Conservation (phyloP, 1,139 yeast species). For the Trichomonascaceae sp. region DNA sequence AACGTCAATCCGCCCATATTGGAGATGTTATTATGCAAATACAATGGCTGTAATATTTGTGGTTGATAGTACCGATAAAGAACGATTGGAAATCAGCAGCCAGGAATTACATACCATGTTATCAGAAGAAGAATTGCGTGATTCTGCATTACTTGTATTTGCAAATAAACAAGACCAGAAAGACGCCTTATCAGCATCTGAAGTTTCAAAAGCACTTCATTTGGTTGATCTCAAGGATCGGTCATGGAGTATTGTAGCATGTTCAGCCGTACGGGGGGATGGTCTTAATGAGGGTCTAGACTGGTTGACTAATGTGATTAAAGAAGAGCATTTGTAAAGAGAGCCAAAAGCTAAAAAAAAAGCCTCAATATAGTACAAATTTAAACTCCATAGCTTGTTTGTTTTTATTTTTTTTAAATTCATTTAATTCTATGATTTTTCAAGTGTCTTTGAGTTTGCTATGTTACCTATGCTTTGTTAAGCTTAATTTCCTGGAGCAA, state of each 20-base stretch:
- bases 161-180: conserved; percentile 98
- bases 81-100: conserved; percentile 79
- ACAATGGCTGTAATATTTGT: conserved; percentile 96
- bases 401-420: background rate
- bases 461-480: background rate
- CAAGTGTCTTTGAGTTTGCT: background rate
- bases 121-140: conserved; percentile 84
- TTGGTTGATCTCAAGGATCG: conserved; percentile 88
- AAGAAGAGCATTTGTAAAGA: conserved; percentile 53
- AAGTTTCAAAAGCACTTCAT: conserved; percentile 81
- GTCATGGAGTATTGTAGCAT: conserved; percentile 96
- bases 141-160: conserved; percentile 85
- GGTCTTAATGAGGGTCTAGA: conserved; percentile 95
- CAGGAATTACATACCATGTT: conserved; percentile 90
- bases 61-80: conserved; percentile 94
- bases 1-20: conserved; percentile 92
- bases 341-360: background rate
- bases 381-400: background rate
- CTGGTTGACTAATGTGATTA: conserved; percentile 94
- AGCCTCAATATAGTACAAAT: background rate
- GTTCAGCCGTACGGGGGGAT: conserved; percentile 94
- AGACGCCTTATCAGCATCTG: conserved; percentile 91
- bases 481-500: background rate
- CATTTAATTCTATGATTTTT: background rate
- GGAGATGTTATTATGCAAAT: conserved; percentile 96